These are phyloP conservation scores for Naganishia vaughanmartiniae DNA, from an alignment of 768 basidiomycete genomes.

Conservation along the genomic window DNA sequence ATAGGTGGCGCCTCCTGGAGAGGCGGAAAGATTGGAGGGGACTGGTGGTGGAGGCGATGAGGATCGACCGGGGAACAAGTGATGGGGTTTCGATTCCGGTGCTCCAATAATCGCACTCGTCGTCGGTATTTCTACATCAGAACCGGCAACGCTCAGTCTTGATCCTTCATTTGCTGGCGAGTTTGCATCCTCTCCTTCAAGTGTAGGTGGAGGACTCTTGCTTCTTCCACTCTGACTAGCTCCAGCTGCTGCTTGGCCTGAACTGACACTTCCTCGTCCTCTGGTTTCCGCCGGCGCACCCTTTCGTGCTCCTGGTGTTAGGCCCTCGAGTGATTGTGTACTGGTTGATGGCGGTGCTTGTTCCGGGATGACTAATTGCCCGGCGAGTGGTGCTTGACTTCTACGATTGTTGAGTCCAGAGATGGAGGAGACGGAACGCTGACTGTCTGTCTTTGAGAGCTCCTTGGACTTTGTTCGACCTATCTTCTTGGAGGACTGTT, in stretches of 20 bases:
- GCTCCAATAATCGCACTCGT: slow-evolving; percentile 19
- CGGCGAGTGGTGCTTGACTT: slow-evolving; percentile 25
- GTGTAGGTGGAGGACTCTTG: slow-evolving; percentile 28
- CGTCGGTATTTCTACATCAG: slow-evolving; percentile 3
- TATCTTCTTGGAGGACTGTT: slow-evolving; percentile 44
- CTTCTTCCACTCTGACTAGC: slow-evolving; percentile 28
- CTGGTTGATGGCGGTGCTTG: slow-evolving; percentile 12
- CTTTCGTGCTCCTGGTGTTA: slow-evolving; percentile 23
- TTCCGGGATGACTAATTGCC: slow-evolving; percentile 28
- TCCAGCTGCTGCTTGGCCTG: slow-evolving; percentile 28
- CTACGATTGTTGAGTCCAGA: slow-evolving; percentile 38
- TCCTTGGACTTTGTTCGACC: slow-evolving; percentile 51
- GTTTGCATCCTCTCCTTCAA: slow-evolving; percentile 3
- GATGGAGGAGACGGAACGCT: slow-evolving; percentile 30
- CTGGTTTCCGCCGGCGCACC: slow-evolving; percentile 4
- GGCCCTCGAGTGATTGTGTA: neutral
- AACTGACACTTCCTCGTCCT: slow-evolving; percentile 23
- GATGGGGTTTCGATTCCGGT: slow-evolving; percentile 18
- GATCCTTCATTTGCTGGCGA: neutral
- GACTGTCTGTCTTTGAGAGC: slow-evolving; percentile 42
- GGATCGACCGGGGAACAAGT: slow-evolving; percentile 52
- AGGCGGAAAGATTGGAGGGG: slow-evolving; percentile 40
- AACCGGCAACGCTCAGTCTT: slow-evolving; percentile 11
- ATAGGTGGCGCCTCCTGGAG: slow-evolving; percentile 30
- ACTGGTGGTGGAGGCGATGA: slow-evolving; percentile 72